Conservation (phyloP, 495 filamentous ascomycete genomes). For the Pseudoneurospora amorphoporcata region DNA sequence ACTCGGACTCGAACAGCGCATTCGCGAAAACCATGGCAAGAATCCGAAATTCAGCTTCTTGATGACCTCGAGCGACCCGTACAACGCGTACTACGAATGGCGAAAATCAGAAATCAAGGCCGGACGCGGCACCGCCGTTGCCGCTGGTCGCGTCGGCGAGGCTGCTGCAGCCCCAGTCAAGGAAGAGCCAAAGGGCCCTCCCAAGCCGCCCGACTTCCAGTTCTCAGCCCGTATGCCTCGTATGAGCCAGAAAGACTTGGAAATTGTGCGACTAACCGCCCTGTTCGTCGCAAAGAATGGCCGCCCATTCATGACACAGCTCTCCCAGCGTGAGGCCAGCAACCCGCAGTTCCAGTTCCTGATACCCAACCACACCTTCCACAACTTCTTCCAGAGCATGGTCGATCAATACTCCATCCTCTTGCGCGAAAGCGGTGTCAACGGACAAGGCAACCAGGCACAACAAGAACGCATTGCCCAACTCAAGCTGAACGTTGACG, state of each 20-base stretch:
- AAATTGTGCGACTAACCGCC: conserved; percentile 83
- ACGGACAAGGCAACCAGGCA: conserved; percentile 53
- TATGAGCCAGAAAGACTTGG: conserved; percentile 90
- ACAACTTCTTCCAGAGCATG: conserved; percentile 85
- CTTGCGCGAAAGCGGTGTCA: conserved; percentile 57
- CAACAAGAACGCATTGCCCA: conserved; percentile 62
- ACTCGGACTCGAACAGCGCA: conserved; percentile 73
- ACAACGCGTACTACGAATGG: conserved; percentile 85
- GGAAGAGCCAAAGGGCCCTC: conserved; percentile 70
- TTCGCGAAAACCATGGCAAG: conserved; percentile 73
- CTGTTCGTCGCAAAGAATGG: conserved; percentile 87
- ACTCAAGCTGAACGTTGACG: conserved; percentile 62
- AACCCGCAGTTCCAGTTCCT: conserved; percentile 98
- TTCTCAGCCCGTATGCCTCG: conserved; percentile 97
- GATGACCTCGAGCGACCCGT: conserved; percentile 62
- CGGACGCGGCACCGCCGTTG: conserved; percentile 69
- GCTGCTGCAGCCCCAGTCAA: conserved; percentile 33
- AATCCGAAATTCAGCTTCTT: conserved; percentile 92
- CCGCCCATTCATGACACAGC: conserved; percentile 74
- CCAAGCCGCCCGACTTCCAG: conserved; percentile 78
- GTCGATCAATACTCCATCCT: conserved; percentile 92
- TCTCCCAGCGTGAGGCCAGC: conserved; percentile 76
- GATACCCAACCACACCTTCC: conserved; percentile 86
- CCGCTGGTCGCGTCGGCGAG: conserved; percentile 67
- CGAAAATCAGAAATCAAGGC: conserved; percentile 73